Evolutionary conservation across 2,329 filamentous ascomycete species (phyloP), one percentile per base, ranked within the genome.

Genomic region (Aspergillus hortae): DNA sequence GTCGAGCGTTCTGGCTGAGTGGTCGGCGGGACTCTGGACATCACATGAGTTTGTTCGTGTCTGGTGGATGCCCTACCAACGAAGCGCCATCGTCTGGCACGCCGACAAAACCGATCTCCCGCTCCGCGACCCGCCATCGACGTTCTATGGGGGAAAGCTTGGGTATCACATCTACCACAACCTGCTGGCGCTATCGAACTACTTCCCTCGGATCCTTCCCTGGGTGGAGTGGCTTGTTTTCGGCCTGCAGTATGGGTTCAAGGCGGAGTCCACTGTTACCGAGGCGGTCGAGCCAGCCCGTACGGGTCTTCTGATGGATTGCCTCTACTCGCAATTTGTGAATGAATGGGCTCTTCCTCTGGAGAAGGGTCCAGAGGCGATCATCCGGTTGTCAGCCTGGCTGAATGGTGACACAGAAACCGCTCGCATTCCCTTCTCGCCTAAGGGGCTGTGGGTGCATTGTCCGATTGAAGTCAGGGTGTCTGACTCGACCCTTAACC

Each of bases 291-390:
- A 96, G 71, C 85, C 87, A 19, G 88, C 88, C 57, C 84, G 88
- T 54, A 78, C 87, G 57, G 92, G 91, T 11, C 81, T 97, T 43
- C 79, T 96, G 48, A 92, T 99, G 89, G 94, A 99, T 76, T 99
- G 94, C 66, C 82, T 97, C 5, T 99, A 96, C 77, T 92, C 89
- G n/a, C 94, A 99, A 67, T 96, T 90, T 63, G 94, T 99, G 59
- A 96, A 99, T 70, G 94, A 99, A 70, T 99, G 94, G 94, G 92
- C 92, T 0, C 81, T 99, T 6, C 92, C 94, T 1, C 79, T 99
- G 1, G 77, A 84, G 57, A 87, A 88, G 60, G 94, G 94, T 0
- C 92, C 92, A 12, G 92, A 96, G 72, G 92, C 90, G 6, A 83
- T 99, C 41, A 81, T 78, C 30, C 85, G 94, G 9, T 80, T 99